A percentile compares a stretch with the other conserved stretches of the same genome.
Conservation (phyloP, 2,329 filamentous ascomycete species). For the Botrytis galanthina region DNA sequence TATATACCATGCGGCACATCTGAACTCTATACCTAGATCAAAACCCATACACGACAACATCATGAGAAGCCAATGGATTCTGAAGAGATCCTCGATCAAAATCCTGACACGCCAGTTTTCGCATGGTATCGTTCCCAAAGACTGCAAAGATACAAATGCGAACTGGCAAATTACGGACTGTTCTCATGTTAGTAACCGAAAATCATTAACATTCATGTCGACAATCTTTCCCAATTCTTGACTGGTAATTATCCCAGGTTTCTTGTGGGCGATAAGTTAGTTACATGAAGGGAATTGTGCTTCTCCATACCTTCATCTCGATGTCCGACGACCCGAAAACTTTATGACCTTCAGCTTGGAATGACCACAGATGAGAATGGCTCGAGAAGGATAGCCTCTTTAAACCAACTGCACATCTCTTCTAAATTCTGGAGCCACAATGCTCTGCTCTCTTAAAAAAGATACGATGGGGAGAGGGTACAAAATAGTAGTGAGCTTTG, state of each 20-base stretch:
- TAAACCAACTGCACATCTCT: not conserved
- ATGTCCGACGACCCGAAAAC: not conserved
- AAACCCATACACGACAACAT: rapidly evolving
- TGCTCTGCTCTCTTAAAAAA: not conserved
- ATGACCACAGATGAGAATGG: not conserved
- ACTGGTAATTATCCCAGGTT: no score
- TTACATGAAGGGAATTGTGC: not conserved
- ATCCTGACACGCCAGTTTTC: not conserved
- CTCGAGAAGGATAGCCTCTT: not conserved
- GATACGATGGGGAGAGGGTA: not conserved
- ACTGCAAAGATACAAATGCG: not conserved
- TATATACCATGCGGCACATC: rapidly evolving
- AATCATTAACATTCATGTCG: not conserved
- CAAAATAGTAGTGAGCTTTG: not conserved
- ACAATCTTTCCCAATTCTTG: not conserved
- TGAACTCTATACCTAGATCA: not conserved
- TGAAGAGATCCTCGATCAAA: not conserved
- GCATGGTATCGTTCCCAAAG: not conserved
- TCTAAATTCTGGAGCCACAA: not conserved
- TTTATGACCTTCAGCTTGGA: not conserved
- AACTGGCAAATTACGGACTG: not conserved
- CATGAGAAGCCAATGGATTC: not conserved
- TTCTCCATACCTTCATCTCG: not conserved
- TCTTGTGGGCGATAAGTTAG: no score
- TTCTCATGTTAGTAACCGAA: no score